These are phyloP conservation scores for Diaporthe citrichinensis DNA, from an alignment of 2,329 filamentous ascomycete species.

Conservation along the genomic window DNA sequence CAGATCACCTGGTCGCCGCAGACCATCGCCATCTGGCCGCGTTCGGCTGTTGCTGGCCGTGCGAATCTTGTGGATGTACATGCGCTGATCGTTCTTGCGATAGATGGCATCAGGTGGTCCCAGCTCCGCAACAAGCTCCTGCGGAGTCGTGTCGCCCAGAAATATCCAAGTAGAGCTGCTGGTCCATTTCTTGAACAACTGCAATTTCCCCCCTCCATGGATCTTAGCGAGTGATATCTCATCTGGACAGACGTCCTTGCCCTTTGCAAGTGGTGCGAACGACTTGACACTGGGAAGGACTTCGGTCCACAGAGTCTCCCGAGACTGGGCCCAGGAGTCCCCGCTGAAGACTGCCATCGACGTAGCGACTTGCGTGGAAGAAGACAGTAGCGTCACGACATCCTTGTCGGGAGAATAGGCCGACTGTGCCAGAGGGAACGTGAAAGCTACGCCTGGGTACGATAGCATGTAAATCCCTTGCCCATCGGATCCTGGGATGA, in stretches of 20 bases:
- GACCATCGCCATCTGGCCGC: constrained; percentile 60
- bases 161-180: constrained; percentile 77
- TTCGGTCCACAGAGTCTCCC: constrained; percentile 82
- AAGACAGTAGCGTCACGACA: constrained; percentile 88
- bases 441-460: constrained; percentile 94
- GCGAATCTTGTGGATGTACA: constrained; percentile 84
- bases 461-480: constrained; percentile 86
- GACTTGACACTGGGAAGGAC: constrained; percentile 81
- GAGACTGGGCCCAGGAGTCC: constrained; percentile 89
- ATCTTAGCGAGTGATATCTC: constrained; percentile 88
- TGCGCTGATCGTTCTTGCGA: constrained; percentile 88
- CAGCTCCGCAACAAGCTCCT: constrained; percentile 91
- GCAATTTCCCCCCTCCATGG: constrained; percentile 82
- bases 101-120: constrained; percentile 96
- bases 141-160: constrained; percentile 89
- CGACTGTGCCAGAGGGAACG: constrained; percentile 82
- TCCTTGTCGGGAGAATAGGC: constrained; percentile 84
- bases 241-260: constrained; percentile 85
- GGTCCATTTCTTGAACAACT: constrained; percentile 81
- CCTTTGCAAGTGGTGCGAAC: constrained; percentile 76
- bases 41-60: constrained; percentile 65
- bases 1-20: constrained; percentile 67
- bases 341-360: constrained; percentile 95
- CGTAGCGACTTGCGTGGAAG: constrained; percentile 80
- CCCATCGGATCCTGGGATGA: constrained; percentile 74